A percentile compares a stretch with the other conserved stretches of the same genome.
These are phyloP conservation scores for Verticillium zaregamsianum DNA, from an alignment of 2,329 filamentous ascomycete species.

Conservation along the genomic window DNA sequence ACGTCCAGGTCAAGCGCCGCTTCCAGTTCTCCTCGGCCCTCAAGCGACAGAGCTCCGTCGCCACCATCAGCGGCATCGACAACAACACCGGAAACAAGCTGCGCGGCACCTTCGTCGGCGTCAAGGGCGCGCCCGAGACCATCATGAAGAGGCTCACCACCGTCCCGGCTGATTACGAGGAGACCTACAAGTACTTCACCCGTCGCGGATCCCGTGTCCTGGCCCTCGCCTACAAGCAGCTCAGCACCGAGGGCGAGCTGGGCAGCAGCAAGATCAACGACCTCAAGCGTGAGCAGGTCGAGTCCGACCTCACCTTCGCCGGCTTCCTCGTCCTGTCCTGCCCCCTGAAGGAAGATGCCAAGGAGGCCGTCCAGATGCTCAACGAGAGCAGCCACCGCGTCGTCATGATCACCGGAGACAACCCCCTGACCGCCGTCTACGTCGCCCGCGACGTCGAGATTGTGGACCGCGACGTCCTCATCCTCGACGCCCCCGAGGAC, in stretches of 20 bases:
- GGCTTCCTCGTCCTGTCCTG: constrained; percentile 95
- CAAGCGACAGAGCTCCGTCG: constrained; percentile 93
- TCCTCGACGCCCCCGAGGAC: constrained; percentile 91
- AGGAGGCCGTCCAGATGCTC: constrained; percentile 90
- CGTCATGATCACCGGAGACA: constrained; percentile 99
- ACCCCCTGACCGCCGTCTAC: constrained; percentile 92
- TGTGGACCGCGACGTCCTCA: constrained; percentile 90
- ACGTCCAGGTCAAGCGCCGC: constrained; percentile 89
- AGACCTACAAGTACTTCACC: constrained; percentile 98
- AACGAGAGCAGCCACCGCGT: constrained; percentile 98
- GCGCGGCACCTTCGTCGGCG: constrained; percentile 85
- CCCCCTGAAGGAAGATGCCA: constrained; percentile 92
- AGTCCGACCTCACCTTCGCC: constrained; percentile 79
- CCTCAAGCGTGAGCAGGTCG: constrained; percentile 87
- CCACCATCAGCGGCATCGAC: constrained; percentile 72
- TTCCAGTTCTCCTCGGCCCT: constrained; percentile 98
- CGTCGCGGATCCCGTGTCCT: constrained; percentile 92
- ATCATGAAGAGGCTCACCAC: constrained; percentile 88
- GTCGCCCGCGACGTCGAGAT: constrained; percentile 96
- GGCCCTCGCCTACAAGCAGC: constrained; percentile 88
- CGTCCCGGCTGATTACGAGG: constrained; percentile 84
- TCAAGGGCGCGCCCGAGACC: constrained; percentile 96
- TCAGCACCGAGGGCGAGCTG: constrained; percentile 77
- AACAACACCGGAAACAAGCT: constrained; percentile 69
- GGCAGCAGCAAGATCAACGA: constrained; percentile 85